Percentiles rank a stretch among this genome's conserved stretches.
These are phyloP conservation scores for Edaphochlamys debaryana DNA, from an alignment of 139 green algal species.

Conservation along the genomic window DNA sequence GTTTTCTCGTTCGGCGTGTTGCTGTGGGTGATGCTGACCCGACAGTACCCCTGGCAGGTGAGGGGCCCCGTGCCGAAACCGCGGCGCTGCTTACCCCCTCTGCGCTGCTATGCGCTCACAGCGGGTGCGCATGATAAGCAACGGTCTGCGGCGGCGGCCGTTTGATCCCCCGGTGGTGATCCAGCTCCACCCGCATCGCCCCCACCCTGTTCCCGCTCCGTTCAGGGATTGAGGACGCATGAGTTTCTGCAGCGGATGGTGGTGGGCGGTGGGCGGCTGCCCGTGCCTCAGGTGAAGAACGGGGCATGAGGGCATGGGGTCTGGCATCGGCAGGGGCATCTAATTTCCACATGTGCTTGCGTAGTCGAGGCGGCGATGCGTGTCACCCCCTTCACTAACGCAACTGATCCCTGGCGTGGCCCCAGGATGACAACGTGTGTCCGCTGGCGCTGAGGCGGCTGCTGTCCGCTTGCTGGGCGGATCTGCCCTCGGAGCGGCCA, in stretches of 20 bases:
- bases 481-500: conserved; percentile 18
- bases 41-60: conserved; percentile 34
- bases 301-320: too few relatives aligned
- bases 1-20: conserved; percentile 40
- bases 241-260: conserved; percentile 48
- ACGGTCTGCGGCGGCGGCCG: too few relatives aligned
- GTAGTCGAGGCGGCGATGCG: too few relatives aligned
- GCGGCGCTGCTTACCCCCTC: background rate
- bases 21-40: conserved; percentile 34
- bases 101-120: too few relatives aligned
- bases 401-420: too few relatives aligned
- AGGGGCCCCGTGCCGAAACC: background rate
- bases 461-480: conserved; percentile 26
- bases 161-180: background rate
- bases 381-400: too few relatives aligned
- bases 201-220: background rate
- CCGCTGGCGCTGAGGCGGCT: conserved; percentile 38
- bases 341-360: too few relatives aligned
- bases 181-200: background rate
- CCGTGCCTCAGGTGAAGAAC: too few relatives aligned
- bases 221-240: conserved; percentile 32
- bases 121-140: too few relatives aligned
- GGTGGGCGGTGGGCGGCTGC: conserved; percentile 30
- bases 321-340: too few relatives aligned
- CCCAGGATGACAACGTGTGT: conserved; percentile 35